Percentiles rank a stretch among this genome's conserved stretches.
Conservation (phyloP, 257 asterid genomes). For the Verbena officinalis region DNA sequence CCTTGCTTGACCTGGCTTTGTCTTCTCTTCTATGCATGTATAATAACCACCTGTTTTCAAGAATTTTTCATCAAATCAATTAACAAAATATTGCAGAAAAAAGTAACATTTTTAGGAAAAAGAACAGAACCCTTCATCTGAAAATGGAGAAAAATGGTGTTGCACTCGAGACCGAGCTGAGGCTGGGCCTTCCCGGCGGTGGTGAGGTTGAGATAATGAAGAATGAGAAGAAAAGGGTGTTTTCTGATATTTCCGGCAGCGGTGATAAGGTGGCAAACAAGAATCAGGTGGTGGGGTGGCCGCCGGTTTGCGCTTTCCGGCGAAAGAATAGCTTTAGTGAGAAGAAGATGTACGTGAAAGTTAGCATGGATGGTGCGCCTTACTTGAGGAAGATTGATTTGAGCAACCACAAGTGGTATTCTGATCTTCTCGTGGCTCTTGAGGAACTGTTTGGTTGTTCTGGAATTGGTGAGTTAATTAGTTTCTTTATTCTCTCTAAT, state of each 20-base stretch:
- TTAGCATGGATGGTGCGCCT: conserved; percentile 91
- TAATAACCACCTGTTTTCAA: conserved; percentile 23
- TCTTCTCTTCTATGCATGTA: conserved; percentile 29
- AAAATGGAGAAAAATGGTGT: conserved; percentile 47
- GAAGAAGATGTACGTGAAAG: conserved; percentile 65
- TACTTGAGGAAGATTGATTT: conserved; percentile 78
- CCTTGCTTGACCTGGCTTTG: conserved; percentile 47
- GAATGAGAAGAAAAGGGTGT: conserved; percentile 63
- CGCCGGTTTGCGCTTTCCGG: conserved; percentile 71
- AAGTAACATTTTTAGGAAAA: not conserved
- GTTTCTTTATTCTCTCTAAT: not conserved
- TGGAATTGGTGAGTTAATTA: conserved; percentile 50
- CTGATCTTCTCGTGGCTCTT: conserved; percentile 58
- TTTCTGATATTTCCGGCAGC: conserved; percentile 41
- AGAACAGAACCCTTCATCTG: not conserved
- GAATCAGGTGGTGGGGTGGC: conserved; percentile 87
- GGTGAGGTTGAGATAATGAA: conserved; percentile 29
- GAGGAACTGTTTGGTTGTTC: conserved; percentile 59
- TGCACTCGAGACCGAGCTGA: conserved; percentile 79
- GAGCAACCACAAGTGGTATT: conserved; percentile 45
- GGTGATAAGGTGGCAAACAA: conserved; percentile 21
- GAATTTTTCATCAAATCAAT: conserved; percentile 13
- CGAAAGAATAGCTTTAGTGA: conserved; percentile 42
- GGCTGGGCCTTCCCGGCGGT: conserved; percentile 64
- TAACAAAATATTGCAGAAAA: not conserved